A percentile compares a stretch with the other conserved stretches of the same genome.
Evolutionary conservation across 352 stramenopile genomes (phyloP).

Genomic region (Globisporangium viniferum): DNA sequence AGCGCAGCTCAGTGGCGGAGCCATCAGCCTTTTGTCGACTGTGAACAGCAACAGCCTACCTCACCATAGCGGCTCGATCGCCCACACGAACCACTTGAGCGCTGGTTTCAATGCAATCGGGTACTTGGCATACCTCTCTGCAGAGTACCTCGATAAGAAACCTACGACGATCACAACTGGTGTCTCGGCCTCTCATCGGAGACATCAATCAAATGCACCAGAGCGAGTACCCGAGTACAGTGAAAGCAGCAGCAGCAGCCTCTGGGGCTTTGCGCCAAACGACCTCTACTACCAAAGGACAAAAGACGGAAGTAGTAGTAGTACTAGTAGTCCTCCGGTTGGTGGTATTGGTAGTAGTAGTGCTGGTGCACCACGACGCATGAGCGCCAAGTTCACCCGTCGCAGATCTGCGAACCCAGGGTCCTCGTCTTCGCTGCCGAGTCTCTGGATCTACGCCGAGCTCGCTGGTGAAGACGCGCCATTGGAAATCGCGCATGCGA

Average conservation of each 20-base stretch:
- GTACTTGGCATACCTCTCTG: slow-evolving; percentile 2
- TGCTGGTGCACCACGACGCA: slow-evolving; percentile 2
- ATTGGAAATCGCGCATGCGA: slow-evolving; percentile 6
- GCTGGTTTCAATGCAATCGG: not conserved
- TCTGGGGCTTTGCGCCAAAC: slow-evolving; percentile 28
- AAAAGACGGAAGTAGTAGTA: not conserved
- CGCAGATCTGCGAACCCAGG: slow-evolving; percentile 1
- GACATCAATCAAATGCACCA: not conserved
- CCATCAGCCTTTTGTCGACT: not conserved
- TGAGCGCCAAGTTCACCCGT: slow-evolving; percentile 21
- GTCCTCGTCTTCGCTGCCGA: not conserved
- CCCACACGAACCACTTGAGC: slow-evolving; percentile 1
- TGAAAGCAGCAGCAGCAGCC: not conserved
- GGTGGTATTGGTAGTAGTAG: too few relatives aligned
- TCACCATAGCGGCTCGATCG: not conserved
- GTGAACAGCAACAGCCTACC: too few relatives aligned
- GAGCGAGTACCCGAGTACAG: not conserved
- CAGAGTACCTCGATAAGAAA: slow-evolving; percentile 10
- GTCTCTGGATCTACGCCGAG: slow-evolving; percentile 51
- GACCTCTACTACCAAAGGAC: slow-evolving; percentile 26
- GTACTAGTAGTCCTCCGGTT: not conserved
- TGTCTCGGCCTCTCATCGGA: not conserved
- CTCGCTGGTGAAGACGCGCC: slow-evolving; percentile 30
- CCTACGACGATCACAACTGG: not conserved
- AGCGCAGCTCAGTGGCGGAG: not conserved